Conservation (phyloP, 306 rosid species). For the peach (Prunus persica) region DNA sequence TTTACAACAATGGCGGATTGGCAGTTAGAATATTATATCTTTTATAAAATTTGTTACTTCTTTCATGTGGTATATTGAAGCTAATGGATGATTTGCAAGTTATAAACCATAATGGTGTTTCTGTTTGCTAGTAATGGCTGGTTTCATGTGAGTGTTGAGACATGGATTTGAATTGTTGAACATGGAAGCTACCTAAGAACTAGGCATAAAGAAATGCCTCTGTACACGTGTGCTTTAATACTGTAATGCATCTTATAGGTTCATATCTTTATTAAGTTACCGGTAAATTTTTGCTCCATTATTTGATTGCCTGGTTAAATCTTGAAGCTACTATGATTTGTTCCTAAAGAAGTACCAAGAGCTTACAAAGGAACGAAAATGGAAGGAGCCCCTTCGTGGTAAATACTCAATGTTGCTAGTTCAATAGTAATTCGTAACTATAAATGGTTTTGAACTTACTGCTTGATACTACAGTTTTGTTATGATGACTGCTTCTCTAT, state of each 20-base stretch:
- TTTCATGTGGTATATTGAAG: too few species aligned
- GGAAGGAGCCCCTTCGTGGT: conserved; percentile 87
- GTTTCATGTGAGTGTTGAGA: background rate
- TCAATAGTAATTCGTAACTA: conserved; percentile 6
- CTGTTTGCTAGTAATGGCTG: too few species aligned
- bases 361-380: conserved; percentile 55
- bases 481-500: background rate
- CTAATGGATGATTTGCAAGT: too few species aligned
- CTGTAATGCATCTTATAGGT: background rate
- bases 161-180: background rate
- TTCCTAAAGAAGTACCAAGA: conserved; percentile 72
- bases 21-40: too few species aligned
- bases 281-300: background rate
- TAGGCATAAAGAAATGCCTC: too few species aligned
- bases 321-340: conserved; percentile 68
- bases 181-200: background rate
- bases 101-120: too few species aligned
- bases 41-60: too few species aligned
- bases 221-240: background rate
- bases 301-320: background rate
- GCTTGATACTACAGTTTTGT: background rate
- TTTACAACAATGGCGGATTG: background rate
- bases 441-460: conserved; percentile 14
- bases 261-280: background rate
- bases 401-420: conserved; percentile 19